A percentile compares a stretch with the other conserved stretches of the same genome.
phyloP scores from a whole-genome alignment of 352 stramenopile genomes.

The Albugo laibachii region DNA sequence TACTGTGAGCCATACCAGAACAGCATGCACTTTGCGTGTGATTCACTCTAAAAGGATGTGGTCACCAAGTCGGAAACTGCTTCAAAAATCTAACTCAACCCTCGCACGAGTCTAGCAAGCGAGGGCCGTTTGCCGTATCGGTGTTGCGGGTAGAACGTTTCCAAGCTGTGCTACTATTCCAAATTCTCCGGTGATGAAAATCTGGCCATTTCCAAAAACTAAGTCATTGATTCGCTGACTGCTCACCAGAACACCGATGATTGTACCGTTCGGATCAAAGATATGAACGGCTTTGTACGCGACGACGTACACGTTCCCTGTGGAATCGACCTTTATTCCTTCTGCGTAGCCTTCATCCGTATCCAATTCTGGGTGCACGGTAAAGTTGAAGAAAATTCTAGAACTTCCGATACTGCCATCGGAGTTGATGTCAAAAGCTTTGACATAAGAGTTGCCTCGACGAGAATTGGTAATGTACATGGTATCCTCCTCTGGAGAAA shows the following conservation, averaged over 20 bases:
- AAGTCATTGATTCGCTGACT: conserved; percentile 30
- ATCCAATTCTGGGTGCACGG: conserved; percentile 32
- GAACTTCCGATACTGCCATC: conserved; percentile 31
- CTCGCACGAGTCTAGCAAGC: too few species aligned
- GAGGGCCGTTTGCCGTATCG: too few species aligned
- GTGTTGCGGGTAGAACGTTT: too few species aligned
- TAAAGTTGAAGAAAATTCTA: conserved; percentile 63
- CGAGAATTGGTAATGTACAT: conserved; percentile 73
- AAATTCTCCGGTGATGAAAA: conserved; percentile 53
- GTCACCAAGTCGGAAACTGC: too few species aligned
- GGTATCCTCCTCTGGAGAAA: conserved; percentile 38
- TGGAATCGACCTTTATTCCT: conserved; percentile 51
- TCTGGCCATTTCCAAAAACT: conserved; percentile 38
- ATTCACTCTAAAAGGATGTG: too few species aligned
- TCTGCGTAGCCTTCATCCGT: conserved; percentile 35
- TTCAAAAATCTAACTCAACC: too few species aligned
- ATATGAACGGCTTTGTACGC: conserved; percentile 62
- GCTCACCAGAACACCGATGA: conserved; percentile 38
- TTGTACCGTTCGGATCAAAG: conserved; percentile 22
- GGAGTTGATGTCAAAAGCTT: conserved; percentile 30
- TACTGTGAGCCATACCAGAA: too few species aligned
- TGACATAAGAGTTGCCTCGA: conserved; percentile 58
- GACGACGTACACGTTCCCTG: conserved; percentile 55
- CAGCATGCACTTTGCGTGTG: too few species aligned
- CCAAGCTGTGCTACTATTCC: conserved; percentile 32